These are phyloP conservation scores for Chaetomium olivaceum DNA, from an alignment of 2,329 filamentous ascomycete genomes.

Conservation along the genomic window DNA sequence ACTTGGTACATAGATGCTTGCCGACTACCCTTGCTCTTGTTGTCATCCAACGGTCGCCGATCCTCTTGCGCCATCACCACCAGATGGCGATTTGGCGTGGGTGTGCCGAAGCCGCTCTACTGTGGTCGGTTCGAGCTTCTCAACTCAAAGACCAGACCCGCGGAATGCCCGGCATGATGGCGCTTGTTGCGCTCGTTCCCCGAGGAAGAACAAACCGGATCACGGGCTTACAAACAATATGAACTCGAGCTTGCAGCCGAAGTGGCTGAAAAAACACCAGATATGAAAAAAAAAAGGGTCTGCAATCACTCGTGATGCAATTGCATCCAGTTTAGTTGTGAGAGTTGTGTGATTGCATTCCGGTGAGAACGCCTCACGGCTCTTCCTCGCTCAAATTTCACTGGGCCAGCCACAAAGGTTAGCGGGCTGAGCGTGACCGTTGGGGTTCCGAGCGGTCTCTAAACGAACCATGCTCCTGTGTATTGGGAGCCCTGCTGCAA, in stretches of 20 bases:
- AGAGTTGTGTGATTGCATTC: conserved; percentile 16
- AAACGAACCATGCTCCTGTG: neutral
- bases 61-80: conserved; percentile 16
- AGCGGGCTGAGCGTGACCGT: conserved; percentile 13
- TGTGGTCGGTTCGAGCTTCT: neutral
- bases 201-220: neutral
- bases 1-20: neutral
- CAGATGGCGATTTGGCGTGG: neutral
- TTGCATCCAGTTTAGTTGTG: neutral
- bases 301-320: neutral
- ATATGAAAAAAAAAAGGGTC: neutral
- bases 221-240: neutral
- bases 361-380: conserved; percentile 29
- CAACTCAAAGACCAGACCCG: neutral
- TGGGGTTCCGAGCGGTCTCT: neutral
- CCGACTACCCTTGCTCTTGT: neutral
- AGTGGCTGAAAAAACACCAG: neutral
- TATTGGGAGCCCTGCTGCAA: neutral
- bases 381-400: conserved; percentile 37
- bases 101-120: neutral
- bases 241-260: neutral
- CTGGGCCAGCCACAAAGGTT: conserved; percentile 16
- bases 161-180: neutral
- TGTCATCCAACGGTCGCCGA: conserved; percentile 8
- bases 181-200: conserved; percentile 7